Percentiles rank a stretch among this genome's conserved stretches.
Conservation (phyloP, 148 eudicot genomes). For the Camellia sinensis region DNA sequence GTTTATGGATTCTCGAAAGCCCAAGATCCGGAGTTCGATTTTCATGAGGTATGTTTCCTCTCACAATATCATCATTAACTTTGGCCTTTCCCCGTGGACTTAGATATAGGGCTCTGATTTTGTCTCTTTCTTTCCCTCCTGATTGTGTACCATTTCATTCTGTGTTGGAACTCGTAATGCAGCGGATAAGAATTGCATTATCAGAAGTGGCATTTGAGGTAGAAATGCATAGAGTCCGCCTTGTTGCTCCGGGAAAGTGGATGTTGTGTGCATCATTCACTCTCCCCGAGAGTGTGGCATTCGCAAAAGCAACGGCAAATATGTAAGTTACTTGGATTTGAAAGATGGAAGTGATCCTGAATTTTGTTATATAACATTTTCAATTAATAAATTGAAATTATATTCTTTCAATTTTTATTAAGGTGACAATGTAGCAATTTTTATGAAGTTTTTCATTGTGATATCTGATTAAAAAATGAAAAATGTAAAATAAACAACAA, state of each 20-base stretch:
- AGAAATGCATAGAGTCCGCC: conserved; percentile 72
- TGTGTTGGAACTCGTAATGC: conserved; percentile 12
- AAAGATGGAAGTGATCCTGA: background rate
- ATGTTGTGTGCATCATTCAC: conserved; percentile 91
- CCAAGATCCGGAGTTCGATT: conserved; percentile 87
- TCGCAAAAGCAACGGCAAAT: conserved; percentile 21
- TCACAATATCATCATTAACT: background rate
- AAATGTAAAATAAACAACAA: too few species aligned
- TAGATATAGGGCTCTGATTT: background rate
- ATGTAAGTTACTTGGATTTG: conserved; percentile 9
- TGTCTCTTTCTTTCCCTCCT: background rate
- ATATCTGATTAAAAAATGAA: background rate
- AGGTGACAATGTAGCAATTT: background rate
- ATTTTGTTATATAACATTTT: background rate
- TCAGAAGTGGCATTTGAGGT: conserved; percentile 71
- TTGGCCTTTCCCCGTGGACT: background rate
- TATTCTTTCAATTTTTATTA: background rate
- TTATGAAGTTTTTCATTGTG: background rate
- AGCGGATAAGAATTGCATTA: conserved; percentile 75
- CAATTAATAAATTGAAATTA: background rate
- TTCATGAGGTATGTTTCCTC: conserved; percentile 61
- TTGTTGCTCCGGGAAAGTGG: conserved; percentile 96
- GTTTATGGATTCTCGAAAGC: conserved; percentile 93
- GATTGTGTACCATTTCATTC: background rate
- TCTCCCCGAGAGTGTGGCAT: conserved; percentile 74